Base-by-base conservation (phyloP, 129 eudicot species). In the Centrapalus pauciflorus region DNA sequence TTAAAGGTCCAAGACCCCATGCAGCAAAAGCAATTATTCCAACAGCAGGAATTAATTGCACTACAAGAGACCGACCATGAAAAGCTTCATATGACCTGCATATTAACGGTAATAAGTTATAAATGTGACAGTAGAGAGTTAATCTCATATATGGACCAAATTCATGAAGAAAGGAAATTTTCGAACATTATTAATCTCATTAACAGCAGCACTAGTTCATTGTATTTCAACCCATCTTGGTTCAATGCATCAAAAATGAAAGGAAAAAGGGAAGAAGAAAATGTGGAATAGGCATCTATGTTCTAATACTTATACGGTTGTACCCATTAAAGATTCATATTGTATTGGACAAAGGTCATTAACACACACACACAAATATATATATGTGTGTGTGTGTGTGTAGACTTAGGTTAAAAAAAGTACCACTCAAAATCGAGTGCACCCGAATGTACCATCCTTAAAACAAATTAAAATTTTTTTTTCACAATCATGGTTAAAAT, bases 1-100 rank as follows among this genome's bases (percentile, higher is more conserved):
- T 21, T 32, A 85, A 59, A 10, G 96, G 96, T 58, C 73, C 80
- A 76, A 88, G 80, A 60, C 89, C 96, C 89, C 87, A 88, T 65
- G 82, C 84, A 72, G 89, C 85, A 77, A 88, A 85, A 56, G 79
- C 89, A 78, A 88, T 68, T 45, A 88, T 52, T 58, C 92, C 89
- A 75, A 88, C 67, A 43, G 93, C 96, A 20, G 96, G 87, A 77
- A 78, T 50, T 80, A 88, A 66, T 68, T 80, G 79, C 57, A 80
- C 78, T 20, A 82, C 63, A 77, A 85, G 57, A 14, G 87, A 81
- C 13, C 84, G 79, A 14, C 79, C 79, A 24, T 84, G 80, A 49
- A 88, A 68, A 49, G 77, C 73, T 73, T 64, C 71, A 74, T 35
- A 85, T 46, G 88, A 71, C 83, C 96, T 88, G 81, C 59, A 82